Evolutionary conservation across 352 stramenopile genomes (phyloP), one percentile per base, ranked within the genome.

Genomic region (Albugo laibachii): DNA sequence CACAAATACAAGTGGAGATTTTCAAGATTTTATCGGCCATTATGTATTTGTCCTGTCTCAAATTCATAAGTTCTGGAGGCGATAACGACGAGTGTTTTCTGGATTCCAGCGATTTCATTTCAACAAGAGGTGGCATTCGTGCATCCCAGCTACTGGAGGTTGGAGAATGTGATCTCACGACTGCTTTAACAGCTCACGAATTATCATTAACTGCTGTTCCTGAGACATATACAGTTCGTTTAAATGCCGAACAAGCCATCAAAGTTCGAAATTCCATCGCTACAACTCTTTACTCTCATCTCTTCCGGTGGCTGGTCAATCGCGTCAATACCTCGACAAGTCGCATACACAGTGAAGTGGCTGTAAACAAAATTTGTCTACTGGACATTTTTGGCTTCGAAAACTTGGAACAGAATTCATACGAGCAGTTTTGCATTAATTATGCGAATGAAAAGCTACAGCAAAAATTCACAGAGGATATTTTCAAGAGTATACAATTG

Each of bases 231-330:
- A 66, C 77, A 42, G 76, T 91, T 52, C 77, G 74, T 20, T 70
- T 97, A 41, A 87, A 79, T 31, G 61, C 86, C 5, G 72, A 61
- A 27, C 76, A 92, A 50, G 93, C 94, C 0, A 54, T 69, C 11
- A 87, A 97, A 55, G 93, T 78, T 41, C 66, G 91, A 11, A 92
- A 97, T 57, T 87, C 91, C 5, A 69, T 99, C 16, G 83, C 92
- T 0, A 98, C 97, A 65, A 71, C 93, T 36, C 82, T 97, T 37
- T 98, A 98, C 61, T 92, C 82, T 1, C 92, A 89, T 50, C 54
- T 97, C 11, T 99, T 99, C 54, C 66, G 96, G 48, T 98, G 92
- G 92, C 64, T 99, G 13, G 92, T 98, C 35, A 64, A 79, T 35
- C 69, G 61, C 27, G 83, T 91, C 56, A 91, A 91, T 47, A 58